Evolutionary conservation across 139 green algal species (phyloP), one percentile per base, ranked within the genome.

Genomic region (Chlamydomonas urium): DNA sequence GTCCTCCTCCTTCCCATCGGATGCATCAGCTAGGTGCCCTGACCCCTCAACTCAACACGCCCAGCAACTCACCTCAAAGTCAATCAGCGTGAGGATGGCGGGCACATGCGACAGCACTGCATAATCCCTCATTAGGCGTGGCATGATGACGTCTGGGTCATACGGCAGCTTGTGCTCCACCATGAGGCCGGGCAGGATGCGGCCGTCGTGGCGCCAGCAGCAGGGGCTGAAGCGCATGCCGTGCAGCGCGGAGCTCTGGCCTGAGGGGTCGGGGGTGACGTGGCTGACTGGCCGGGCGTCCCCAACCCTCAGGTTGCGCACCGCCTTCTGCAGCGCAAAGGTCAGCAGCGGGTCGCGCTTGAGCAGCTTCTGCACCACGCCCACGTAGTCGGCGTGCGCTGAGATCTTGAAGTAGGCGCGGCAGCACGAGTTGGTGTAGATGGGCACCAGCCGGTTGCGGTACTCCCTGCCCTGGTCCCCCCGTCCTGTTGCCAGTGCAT

Each of bases 111-210:
- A 81, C 2, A 85, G 74, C 36, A 78, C 73, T 10, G 79, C 79
- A 56, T 85, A 85, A 38, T 85, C 79, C 23, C 79, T 71, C 66
- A 85, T 72, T n/a, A 85, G 71, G 8, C 74, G 70, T 31, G 79
- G 79, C 65, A 79, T 79, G 23, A 85, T 71, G 50, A 67, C 60
- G 26, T 42, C 60, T n/a, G 74, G 47, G 59, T 85, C 69, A 34
- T 85, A 85, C 21, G 79, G 73, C 28, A 79, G 56, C 38, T 85
- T 85, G 74, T 85, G 79, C 61, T 85, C 79, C 6, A 85, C 47
- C n/a, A 81, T 65, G 8, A 85, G 71, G 2, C 74, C 79, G 21
- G 78, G 61, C 36, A 73, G 65, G 33, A 63, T 35, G 0, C 47
- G 50, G 17, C 71, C 73, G 2, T 60, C 58, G 26, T 78, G 66